Conservation (phyloP, 192 early-diverging fungal species). For the Pilobolus umbonatus region DNA sequence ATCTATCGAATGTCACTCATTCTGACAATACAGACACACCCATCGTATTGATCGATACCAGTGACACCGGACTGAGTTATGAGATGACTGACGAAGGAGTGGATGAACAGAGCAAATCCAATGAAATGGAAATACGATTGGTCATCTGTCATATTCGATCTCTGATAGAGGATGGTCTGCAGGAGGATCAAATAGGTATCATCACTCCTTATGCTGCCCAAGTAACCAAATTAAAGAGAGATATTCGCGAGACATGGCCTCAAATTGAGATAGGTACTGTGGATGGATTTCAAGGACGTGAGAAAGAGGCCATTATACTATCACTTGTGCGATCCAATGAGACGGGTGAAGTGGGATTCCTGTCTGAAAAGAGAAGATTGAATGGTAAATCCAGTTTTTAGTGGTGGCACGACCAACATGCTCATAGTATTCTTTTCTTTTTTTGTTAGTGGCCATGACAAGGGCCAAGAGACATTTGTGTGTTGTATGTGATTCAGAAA, state of each 20-base stretch:
- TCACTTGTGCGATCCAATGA: slow-evolving; percentile 80
- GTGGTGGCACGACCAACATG: not conserved
- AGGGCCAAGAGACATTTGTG: slow-evolving; percentile 81
- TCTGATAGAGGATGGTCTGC: slow-evolving; percentile 62
- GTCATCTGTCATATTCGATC: slow-evolving; percentile 55
- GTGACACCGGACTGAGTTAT: slow-evolving; percentile 37
- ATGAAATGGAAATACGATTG: slow-evolving; percentile 71
- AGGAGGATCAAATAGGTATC: slow-evolving; percentile 64
- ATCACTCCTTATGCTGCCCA: slow-evolving; percentile 88
- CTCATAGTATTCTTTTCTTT: not conserved
- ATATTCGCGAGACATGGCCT: slow-evolving; percentile 50
- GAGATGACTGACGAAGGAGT: slow-evolving; percentile 35
- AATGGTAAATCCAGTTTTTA: slow-evolving; percentile 51
- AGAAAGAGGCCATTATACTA: slow-evolving; percentile 83
- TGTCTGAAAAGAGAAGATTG: slow-evolving; percentile 72
- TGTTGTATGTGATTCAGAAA: slow-evolving; percentile 74
- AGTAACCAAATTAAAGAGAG: slow-evolving; percentile 48
- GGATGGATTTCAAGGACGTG: slow-evolving; percentile 90
- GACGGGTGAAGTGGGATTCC: slow-evolving; percentile 75
- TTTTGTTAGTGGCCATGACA: slow-evolving; percentile 69
- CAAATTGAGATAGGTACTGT: slow-evolving; percentile 78
- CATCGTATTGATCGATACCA: slow-evolving; percentile 72
- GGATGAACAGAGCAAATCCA: slow-evolving; percentile 61
- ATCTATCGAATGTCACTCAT: slow-evolving; percentile 50
- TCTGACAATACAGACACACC: slow-evolving; percentile 59